Evolutionary conservation across 177 flowering plant genomes (phyloP).

Genomic region (Telopea speciosissima): DNA sequence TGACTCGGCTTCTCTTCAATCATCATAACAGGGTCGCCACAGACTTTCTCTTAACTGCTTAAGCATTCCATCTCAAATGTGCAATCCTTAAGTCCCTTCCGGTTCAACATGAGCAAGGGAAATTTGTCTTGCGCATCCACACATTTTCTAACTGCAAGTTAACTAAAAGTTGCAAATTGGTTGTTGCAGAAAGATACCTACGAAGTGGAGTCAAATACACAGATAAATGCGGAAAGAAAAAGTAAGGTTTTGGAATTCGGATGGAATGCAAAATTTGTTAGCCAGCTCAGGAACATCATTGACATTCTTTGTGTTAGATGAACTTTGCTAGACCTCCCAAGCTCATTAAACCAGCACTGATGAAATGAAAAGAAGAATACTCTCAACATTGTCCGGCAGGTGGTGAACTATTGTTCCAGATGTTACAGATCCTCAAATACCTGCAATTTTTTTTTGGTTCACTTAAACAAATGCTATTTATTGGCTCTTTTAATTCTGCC

Average conservation of each 20-base stretch:
- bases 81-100: no score
- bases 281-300: not conserved
- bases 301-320: not conserved
- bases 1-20: no score
- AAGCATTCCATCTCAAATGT: no score
- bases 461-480: not conserved
- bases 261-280: not conserved
- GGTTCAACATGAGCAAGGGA: no score
- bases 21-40: no score
- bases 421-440: not conserved
- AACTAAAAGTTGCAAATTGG: no score
- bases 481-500: not conserved
- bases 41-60: no score
- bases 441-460: no score
- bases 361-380: not conserved
- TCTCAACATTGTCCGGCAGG: not conserved
- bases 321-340: not conserved
- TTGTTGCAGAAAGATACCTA: no score
- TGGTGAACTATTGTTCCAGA: not conserved
- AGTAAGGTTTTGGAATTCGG: not conserved
- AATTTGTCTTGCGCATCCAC: no score
- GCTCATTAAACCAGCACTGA: not conserved
- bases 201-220: not conserved
- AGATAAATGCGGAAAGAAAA: not conserved
- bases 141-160: no score